Evolutionary conservation across 768 basidiomycete genomes (phyloP), one percentile per base, ranked within the genome.

Genomic region (Termitomyces eurrhizus): DNA sequence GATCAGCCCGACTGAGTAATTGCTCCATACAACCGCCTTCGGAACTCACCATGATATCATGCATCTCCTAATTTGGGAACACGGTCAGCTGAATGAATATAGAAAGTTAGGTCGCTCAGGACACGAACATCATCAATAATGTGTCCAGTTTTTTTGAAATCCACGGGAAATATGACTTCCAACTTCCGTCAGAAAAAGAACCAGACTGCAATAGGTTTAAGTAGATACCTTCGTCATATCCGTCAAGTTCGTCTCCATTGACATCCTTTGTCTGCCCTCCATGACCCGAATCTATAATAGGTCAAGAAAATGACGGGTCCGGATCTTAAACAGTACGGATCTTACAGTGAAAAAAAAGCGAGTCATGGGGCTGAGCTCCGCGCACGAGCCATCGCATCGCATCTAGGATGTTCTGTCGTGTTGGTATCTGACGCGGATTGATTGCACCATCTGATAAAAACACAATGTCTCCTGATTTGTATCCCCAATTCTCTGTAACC

Each of bases 261-360:
- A 74, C 62, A 72, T 97, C 94, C 56, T 78, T 79, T 3, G 88
- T 87, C 69, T 95, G 95, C 11, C 95, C 96, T n/a, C 97, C 96
- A 67, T 98, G 95, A 0, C 95, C 96, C 1, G 95, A 96, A 73
- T 93, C 90, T 91, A 7, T 7, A 7, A 39, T 8, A 44, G 29
- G 21, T 12, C 11, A 51, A 21, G n/a, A 44, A 35, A 2, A 51
- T 56, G 12, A 48, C 26, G 12, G 64, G 52, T 5, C 4, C 39
- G 54, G 7, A 37, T 18, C 35, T 44, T 14, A 33, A 21, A 35
- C 13, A 21, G 24, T 26, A 18, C 45, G 21, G 32, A 44, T 69
- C 80, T 57, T 69, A 81, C 86, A 92, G 64, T 92, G 91, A 66
- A 92, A 86, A 70, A 92, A 91, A 3, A 92, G 73, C 2, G 90